These are phyloP conservation scores for Aspergillus nomiae DNA, from an alignment of 2,329 filamentous ascomycete species.

Conservation along the genomic window DNA sequence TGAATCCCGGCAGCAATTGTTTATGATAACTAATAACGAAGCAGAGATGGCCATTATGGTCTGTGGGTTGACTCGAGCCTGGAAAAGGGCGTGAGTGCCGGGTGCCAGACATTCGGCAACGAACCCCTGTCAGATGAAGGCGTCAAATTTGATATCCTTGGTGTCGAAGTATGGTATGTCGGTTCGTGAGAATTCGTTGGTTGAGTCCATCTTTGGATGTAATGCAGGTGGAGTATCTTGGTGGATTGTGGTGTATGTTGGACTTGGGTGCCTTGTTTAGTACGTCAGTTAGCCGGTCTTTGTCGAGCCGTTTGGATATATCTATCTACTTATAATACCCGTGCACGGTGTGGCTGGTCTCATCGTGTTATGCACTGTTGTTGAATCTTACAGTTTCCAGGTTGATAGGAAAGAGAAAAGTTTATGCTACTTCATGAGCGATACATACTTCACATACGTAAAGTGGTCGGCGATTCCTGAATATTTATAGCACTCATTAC, in stretches of 20 bases:
- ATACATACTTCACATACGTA: background rate
- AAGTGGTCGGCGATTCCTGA: background rate
- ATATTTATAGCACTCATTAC: background rate
- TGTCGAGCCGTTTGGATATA: background rate
- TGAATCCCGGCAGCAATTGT: background rate
- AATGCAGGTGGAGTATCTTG: background rate
- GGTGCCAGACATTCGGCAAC: slow-evolving; percentile 91
- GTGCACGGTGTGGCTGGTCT: slow-evolving; percentile 15
- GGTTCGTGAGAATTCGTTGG: slow-evolving; percentile 50
- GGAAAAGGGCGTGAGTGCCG: slow-evolving; percentile 78
- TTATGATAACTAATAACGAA: background rate
- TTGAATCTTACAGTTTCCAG: background rate
- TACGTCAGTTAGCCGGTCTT: background rate
- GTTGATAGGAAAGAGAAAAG: background rate
- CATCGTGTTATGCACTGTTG: slow-evolving; percentile 12
- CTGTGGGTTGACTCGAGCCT: slow-evolving; percentile 89
- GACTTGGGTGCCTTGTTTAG: background rate
- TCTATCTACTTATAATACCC: slow-evolving; percentile 15
- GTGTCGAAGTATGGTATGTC: slow-evolving; percentile 91
- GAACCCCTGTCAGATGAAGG: slow-evolving; percentile 92
- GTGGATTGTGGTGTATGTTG: background rate
- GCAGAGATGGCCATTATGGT: slow-evolving; percentile 79
- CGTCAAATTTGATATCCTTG: slow-evolving; percentile 85
- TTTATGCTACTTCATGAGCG: background rate
- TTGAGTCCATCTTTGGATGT: background rate